Base-by-base conservation (phyloP, 345 rosid species). In the Lepidium africanum region DNA sequence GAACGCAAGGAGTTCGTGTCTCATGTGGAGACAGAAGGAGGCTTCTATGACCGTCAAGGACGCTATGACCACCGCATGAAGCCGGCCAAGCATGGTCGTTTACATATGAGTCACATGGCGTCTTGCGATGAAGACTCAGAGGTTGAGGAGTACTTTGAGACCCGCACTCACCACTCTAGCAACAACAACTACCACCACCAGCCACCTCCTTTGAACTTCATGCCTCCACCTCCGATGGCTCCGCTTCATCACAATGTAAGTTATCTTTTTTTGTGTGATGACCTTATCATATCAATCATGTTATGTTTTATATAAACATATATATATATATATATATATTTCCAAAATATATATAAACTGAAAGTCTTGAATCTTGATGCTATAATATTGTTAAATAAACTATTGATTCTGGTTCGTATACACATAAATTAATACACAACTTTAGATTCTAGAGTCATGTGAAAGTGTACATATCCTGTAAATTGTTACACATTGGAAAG, bases 21-120 rank as follows among this genome's bases (percentile, higher is more conserved):
- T 59, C 72, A 51, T 42, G 47, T 12, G 72, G 56, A 50, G 62
- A 21, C 72, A 14, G 35, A 39, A 42, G 37, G 72, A 33, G 77
- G 67, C 35, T 43, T 5, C 67, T 66, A 21, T 66, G 67, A 51
- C 72, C 61, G 37, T 16, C 67, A 65, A 40, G 15, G 37, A 46
- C 53, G 21, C 54, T 73, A 39, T 6, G 60, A 64, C 48, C 59
- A 23, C 48, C 54, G 3, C 10, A 6, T 65, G 72, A 73, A 23
- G 67, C 72, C 72, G 8, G 61, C 14, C 13, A 65, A 50, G 49
- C 72, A 73, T 35, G 67, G 72, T 16, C 72, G 72, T 66, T 54
- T 72, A 50, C 67, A 72, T 35, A 59, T 73, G 77, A 1, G 48
- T 65, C 72, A 50, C 48, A 73, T 65, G 77, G 6, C 72, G 35